A percentile compares a stretch with the other conserved stretches of the same genome.
phyloP scores from a whole-genome alignment of 306 rosid genomes.

The Acmispon strigosus region DNA sequence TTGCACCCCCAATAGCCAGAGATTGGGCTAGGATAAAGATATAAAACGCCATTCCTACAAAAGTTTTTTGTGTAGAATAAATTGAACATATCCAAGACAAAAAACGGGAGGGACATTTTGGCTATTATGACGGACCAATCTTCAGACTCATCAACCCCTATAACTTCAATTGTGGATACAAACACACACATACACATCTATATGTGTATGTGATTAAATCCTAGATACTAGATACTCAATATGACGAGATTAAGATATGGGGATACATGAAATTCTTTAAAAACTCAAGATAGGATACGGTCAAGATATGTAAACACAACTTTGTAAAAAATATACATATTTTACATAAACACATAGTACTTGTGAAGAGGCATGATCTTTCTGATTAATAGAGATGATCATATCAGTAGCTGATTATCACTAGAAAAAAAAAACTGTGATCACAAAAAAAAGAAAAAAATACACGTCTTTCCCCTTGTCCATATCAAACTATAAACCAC shows the following conservation, averaged over 20 bases:
- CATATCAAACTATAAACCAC: no score
- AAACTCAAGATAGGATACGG: no score
- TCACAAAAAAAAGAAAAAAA: no score
- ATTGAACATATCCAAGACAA: background rate
- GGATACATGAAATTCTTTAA: background rate
- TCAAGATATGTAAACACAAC: no score
- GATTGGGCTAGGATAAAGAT: background rate
- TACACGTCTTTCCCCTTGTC: no score
- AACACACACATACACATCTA: background rate
- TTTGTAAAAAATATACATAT: no score
- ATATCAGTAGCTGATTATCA: no score
- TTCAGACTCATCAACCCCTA: background rate
- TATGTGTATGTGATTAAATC: background rate
- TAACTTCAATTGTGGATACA: background rate
- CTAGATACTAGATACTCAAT: no score
- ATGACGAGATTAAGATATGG: background rate
- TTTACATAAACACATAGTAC: no score
- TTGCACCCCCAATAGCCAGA: background rate
- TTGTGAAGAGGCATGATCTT: no score
- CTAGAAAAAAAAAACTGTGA: no score
- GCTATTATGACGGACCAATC: background rate
- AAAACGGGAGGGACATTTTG: background rate
- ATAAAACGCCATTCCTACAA: background rate
- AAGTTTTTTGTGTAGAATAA: slow-evolving; percentile 14
- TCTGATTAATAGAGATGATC: no score